These are phyloP conservation scores for Bocquillonia castaneifolia DNA, from an alignment of 441 rosid species.

Conservation along the genomic window DNA sequence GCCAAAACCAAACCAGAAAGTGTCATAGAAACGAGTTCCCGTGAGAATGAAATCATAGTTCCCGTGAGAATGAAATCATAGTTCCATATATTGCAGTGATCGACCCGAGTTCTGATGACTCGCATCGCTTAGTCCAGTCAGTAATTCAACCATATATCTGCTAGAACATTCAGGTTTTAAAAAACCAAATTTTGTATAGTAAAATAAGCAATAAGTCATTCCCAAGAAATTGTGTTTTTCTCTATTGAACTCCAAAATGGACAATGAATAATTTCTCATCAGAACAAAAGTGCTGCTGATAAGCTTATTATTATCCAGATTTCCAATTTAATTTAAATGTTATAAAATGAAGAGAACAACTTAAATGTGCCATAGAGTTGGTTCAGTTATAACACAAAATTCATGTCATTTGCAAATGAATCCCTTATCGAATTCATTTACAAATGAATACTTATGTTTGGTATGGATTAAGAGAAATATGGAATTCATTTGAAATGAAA, in stretches of 20 bases:
- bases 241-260: slow-evolving; percentile 4
- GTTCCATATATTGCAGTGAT: background rate
- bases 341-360: slow-evolving; percentile 1
- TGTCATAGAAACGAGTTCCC: background rate
- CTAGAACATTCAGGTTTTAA: background rate
- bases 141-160: background rate
- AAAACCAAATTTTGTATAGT: background rate
- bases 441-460: too few relatives aligned
- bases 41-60: background rate
- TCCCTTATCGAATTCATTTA: too few relatives aligned
- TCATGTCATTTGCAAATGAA: too few relatives aligned
- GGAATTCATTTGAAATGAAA: too few relatives aligned
- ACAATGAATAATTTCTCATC: slow-evolving; percentile 1
- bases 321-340: background rate
- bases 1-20: background rate
- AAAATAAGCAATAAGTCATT: background rate
- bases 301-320: background rate
- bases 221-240: background rate
- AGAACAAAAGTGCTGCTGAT: background rate
- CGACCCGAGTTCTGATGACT: background rate
- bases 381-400: too few relatives aligned
- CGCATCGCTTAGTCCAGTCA: background rate
- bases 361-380: slow-evolving; percentile 2
- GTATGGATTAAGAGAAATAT: too few relatives aligned
- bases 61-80: background rate